Conservation (phyloP, 1,139 yeast genomes). For the Debaryomyces udenii region DNA sequence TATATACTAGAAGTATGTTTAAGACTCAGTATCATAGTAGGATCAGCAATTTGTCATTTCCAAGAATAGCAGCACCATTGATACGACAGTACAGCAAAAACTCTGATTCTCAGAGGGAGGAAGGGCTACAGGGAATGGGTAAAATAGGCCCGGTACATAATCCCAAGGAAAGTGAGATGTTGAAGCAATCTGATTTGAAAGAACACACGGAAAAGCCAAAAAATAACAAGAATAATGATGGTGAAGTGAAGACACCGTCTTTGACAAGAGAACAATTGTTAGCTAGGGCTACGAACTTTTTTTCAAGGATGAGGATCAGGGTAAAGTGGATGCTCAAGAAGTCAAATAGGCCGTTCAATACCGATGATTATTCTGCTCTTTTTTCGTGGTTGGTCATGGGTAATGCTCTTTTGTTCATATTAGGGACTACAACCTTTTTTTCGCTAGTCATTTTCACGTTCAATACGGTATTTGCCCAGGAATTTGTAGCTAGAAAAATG, state of each 20-base stretch:
- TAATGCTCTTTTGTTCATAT: slow-evolving; percentile 71
- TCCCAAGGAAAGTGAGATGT: no score
- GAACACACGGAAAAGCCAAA: not conserved
- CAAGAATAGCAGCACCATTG: not conserved
- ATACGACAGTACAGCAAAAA: slow-evolving; percentile 3
- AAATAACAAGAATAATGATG: not conserved
- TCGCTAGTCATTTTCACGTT: slow-evolving; percentile 76
- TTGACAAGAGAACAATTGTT: slow-evolving; percentile 54
- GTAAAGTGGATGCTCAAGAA: slow-evolving; percentile 69
- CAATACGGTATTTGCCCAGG: slow-evolving; percentile 90
- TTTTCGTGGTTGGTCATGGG: slow-evolving; percentile 91
- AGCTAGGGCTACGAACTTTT: slow-evolving; percentile 50
- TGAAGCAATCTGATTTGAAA: no score
- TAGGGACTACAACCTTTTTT: slow-evolving; percentile 89
- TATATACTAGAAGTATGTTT: slow-evolving; percentile 1
- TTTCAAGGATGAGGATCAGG: slow-evolving; percentile 57
- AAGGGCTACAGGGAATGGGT: not conserved
- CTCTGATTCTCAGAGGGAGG: not conserved
- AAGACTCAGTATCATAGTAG: not conserved
- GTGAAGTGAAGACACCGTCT: not conserved
- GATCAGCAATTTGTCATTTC: not conserved
- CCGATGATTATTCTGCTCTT: slow-evolving; percentile 87
- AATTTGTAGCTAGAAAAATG: slow-evolving; percentile 75
- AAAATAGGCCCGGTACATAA: no score
- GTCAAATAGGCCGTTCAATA: slow-evolving; percentile 68